Evolutionary conservation across 2,329 filamentous ascomycete genomes (phyloP), one percentile per base, ranked within the genome.

Genomic region (Diaporthe sp.): DNA sequence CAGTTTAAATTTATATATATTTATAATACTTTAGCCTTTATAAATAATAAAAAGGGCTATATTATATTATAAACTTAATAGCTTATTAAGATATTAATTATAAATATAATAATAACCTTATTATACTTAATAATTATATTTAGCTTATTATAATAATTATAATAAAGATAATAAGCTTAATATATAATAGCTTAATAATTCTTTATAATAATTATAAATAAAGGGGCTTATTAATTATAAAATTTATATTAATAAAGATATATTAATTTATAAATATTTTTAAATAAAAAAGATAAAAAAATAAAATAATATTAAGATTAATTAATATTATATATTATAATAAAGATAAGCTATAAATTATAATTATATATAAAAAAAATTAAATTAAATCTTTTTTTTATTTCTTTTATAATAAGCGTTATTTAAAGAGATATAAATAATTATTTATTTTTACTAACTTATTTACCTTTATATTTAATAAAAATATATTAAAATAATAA

Each of bases 31-130:
- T 49, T n/a, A 49, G 46, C 46, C 7, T 1, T 10, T 49, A 49
- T 49, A 49, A 10, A 1, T n/a, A 6, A 6, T 6, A 10, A 22
- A 49, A 8, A 49, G 6, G 19, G 46, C 1, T 49, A n/a, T 49
- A n/a, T 49, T 6, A 9, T 19, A 6, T 3, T 49, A 7, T 49
- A 8, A 3, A 19, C 1, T 2, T 7, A 22, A 0, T 49, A n/a
- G 1, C 1, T 49, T 49, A 8, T 19, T 49, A n/a, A 49, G 0
- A 22, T 49, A 3, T 0, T 49, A n/a, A 0, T 6, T n/a, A n/a
- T 49, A 8, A 2, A 6, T n/a, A 49, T 49, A 8, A 6, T 49
- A n/a, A 22, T 49, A 8, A 2, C 19, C 17, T n/a, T 49, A n/a
- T 49, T 49, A 6, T n/a, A 49, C 0, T 10, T 49, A 10, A 19